Conservation (phyloP, 108 stramenopile species). For the Skeletonema potamos region DNA sequence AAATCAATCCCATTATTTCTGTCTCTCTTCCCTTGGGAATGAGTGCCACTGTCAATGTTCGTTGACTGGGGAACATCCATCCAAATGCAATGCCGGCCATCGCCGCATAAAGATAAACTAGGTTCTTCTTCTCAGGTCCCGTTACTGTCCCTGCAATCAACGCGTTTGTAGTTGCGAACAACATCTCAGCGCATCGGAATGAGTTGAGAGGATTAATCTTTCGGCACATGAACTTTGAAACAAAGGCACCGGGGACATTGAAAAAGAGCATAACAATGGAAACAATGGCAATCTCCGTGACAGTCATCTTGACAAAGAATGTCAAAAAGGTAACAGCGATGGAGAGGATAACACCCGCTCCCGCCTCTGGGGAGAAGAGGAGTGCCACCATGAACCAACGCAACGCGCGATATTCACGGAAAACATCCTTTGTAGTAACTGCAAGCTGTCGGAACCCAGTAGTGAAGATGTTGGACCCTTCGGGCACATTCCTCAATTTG, state of each 20-base stretch:
- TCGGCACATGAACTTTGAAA: constrained; percentile 41
- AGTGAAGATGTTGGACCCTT: constrained; percentile 22
- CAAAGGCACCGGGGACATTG: constrained; percentile 51
- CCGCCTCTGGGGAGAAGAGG: constrained; percentile 52
- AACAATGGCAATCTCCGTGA: constrained; percentile 43
- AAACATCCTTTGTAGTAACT: constrained; percentile 29
- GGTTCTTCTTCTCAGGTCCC: constrained; percentile 26
- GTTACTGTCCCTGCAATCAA: constrained; percentile 43
- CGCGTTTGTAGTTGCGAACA: constrained; percentile 23
- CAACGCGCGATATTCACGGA: constrained; percentile 29
- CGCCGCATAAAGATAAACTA: constrained; percentile 27
- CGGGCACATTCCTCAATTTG: constrained; percentile 34
- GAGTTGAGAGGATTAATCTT: constrained; percentile 49
- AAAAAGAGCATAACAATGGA: constrained; percentile 43
- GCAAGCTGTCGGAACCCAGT: constrained; percentile 41
- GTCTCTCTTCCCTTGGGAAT: constrained; percentile 54
- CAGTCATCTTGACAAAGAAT: constrained; percentile 36
- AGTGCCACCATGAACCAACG: constrained; percentile 51
- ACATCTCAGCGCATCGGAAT: constrained; percentile 33
- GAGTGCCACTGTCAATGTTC: constrained; percentile 32
- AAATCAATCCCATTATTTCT: constrained; percentile 64
- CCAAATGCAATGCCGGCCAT: constrained; percentile 36
- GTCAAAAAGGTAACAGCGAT: constrained; percentile 61
- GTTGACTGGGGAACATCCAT: constrained; percentile 56
- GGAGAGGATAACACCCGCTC: constrained; percentile 42